Evolutionary conservation across 495 filamentous ascomycete species (phyloP).

Genomic region (Neurospora pannonica): DNA sequence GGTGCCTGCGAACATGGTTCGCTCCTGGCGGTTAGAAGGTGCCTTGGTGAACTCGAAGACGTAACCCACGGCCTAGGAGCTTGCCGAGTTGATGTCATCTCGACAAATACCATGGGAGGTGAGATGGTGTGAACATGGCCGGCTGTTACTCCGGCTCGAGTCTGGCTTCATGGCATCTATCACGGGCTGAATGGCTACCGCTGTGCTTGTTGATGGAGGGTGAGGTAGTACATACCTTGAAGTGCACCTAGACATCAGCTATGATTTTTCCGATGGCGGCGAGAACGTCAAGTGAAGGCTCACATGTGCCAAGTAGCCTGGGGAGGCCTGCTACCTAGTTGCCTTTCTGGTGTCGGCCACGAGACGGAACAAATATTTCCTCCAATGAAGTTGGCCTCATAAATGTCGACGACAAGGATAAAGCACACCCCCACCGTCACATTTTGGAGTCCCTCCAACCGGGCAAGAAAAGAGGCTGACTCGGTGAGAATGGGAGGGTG

Average conservation of each 20-base stretch:
- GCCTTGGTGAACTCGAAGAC: not conserved
- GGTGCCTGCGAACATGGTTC: no score
- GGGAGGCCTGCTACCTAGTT: not conserved
- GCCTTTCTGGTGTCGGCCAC: not conserved
- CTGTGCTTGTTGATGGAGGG: not conserved
- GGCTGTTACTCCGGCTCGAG: not conserved
- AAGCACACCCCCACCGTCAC: not conserved
- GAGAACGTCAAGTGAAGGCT: not conserved
- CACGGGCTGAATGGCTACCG: not conserved
- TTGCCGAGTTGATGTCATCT: not conserved
- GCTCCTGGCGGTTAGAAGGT: not conserved
- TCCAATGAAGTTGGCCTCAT: slow-evolving; percentile 12
- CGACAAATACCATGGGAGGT: not conserved
- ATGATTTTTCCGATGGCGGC: not conserved
- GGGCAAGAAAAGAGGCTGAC: not conserved
- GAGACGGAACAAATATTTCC: slow-evolving; percentile 21
- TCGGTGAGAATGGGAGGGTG: not conserved
- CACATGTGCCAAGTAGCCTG: not conserved
- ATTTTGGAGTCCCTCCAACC: not conserved
- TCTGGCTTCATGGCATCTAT: not conserved
- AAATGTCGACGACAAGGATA: not conserved
- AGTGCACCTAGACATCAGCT: not conserved
- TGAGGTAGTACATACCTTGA: not conserved
- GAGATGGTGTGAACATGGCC: not conserved
- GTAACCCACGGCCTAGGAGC: not conserved